Percentiles rank a stretch among this genome's conserved stretches.
phyloP scores from a whole-genome alignment of 495 filamentous ascomycete genomes.

The Podospora appendiculata region DNA sequence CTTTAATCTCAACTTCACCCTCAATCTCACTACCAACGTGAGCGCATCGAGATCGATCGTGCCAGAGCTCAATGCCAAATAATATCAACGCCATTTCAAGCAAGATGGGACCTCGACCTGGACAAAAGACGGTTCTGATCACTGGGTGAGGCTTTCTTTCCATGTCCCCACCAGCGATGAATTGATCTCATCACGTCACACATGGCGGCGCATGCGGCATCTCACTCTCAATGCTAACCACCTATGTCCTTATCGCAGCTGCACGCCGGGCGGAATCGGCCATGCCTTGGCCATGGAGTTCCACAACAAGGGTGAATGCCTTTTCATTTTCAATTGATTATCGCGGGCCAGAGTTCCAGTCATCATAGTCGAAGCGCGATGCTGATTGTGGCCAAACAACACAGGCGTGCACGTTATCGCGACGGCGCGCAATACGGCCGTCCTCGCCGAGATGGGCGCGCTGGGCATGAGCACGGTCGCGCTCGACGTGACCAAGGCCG shows the following conservation, averaged over 20 bases:
- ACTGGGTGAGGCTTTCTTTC: slow-evolving; percentile 32
- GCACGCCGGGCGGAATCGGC: slow-evolving; percentile 47
- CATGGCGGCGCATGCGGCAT: too few relatives aligned
- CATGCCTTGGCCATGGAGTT: slow-evolving; percentile 43
- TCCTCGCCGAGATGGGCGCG: slow-evolving; percentile 33
- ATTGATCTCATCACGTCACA: too few relatives aligned
- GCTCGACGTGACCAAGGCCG: slow-evolving; percentile 42
- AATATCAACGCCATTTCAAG: too few relatives aligned
- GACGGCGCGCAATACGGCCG: slow-evolving; percentile 41
- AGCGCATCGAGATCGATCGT: too few relatives aligned
- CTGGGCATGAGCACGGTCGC: slow-evolving; percentile 40
- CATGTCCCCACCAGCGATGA: too few relatives aligned
- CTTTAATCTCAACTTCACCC: too few relatives aligned
- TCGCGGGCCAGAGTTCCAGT: background rate
- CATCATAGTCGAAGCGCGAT: background rate
- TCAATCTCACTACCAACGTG: too few relatives aligned
- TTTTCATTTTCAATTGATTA: background rate
- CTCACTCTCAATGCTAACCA: too few relatives aligned
- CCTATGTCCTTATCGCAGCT: slow-evolving; percentile 21
- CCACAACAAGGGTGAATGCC: slow-evolving; percentile 33
- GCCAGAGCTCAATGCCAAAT: too few relatives aligned
- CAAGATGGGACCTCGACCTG: slow-evolving; percentile 20
- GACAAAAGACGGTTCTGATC: slow-evolving; percentile 43
- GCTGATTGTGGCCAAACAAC: background rate
- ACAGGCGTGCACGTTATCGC: slow-evolving; percentile 47